Evolutionary conservation across 2,329 filamentous ascomycete genomes (phyloP), one percentile per base, ranked within the genome.

Genomic region (Aaosphaeria pasadenensis): DNA sequence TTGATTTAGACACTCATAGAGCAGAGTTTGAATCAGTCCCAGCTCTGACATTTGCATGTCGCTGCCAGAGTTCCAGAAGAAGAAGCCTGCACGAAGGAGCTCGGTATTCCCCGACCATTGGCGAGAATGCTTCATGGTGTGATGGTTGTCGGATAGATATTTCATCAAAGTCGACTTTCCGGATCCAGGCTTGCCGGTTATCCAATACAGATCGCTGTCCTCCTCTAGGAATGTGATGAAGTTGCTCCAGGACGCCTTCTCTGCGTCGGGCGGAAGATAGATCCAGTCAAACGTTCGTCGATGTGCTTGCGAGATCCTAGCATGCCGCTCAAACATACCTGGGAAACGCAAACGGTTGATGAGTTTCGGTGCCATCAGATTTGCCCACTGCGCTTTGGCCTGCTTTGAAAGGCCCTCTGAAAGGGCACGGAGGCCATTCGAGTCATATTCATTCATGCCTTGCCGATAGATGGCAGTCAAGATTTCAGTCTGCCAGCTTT

Each of bases 11-110:
- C 33, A 36, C 31, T 51, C 35, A 42, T 46, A 50, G 4, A 57
- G 31, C 5, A 57, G 31, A 5, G 50, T 49, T 17, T 48, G 52
- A 36, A 57, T 42, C 4, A 57, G 43, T 3, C 52, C 52, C 5
- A 41, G 2, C 7, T 44, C 29, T 13, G 42, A 49, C 38, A 53
- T 55, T 36, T 57, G 48, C 43, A 53, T 42, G 1, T 40, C 39
- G 7, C 35, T 45, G 2, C 52, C 52, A 4, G 41, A 29, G 40
- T 50, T 72, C 73, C 72, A 76, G 49, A 76, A 76, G 49, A 71
- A 76, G 53, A 69, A 74, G 0, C 59, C 63, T 0, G 69, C 70
- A 0, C 58, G 63, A 1, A 47, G 51, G 7, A 65, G 44, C 1
- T 51, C 51, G 13, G 39, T 36, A 3, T n/a, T 13, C 11, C 45